These are phyloP conservation scores for Eutrema salsugineum DNA, from an alignment of 441 rosid genomes.

Conservation along the genomic window DNA sequence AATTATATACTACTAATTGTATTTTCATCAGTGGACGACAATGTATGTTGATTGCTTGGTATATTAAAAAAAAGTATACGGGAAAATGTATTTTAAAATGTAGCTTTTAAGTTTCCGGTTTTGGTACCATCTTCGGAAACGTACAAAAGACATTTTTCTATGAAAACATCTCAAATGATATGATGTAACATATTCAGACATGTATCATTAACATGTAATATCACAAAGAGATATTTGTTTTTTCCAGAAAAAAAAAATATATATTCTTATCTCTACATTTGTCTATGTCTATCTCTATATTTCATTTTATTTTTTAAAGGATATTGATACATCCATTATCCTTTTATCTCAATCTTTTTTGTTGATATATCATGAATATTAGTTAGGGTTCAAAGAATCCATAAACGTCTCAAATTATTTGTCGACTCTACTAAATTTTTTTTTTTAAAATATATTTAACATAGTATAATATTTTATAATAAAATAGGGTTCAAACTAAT, in stretches of 20 bases:
- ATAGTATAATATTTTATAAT: no score
- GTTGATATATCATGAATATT: no score
- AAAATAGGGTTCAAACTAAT: no score
- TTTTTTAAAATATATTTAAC: no score
- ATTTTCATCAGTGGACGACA: neutral
- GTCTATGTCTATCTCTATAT: no score
- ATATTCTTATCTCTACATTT: no score
- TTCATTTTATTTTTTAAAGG: no score
- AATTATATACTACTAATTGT: neutral
- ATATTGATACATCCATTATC: no score
- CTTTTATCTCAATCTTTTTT: no score
- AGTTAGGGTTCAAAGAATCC: no score
- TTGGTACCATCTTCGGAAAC: slow-evolving; percentile 6
- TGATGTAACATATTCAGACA: slow-evolving; percentile 12
- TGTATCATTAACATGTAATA: neutral
- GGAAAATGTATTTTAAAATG: slow-evolving; percentile 24
- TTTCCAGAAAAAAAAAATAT: neutral
- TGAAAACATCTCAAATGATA: neutral
- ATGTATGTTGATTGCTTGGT: neutral
- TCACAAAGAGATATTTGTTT: slow-evolving; percentile 1
- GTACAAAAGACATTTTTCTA: slow-evolving; percentile 4
- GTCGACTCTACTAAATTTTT: no score
- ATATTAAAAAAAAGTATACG: neutral
- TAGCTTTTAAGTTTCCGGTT: slow-evolving; percentile 20
- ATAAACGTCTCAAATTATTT: no score